These are phyloP conservation scores for Pythium plurisporium DNA, from an alignment of 352 stramenopile species.

Conservation along the genomic window DNA sequence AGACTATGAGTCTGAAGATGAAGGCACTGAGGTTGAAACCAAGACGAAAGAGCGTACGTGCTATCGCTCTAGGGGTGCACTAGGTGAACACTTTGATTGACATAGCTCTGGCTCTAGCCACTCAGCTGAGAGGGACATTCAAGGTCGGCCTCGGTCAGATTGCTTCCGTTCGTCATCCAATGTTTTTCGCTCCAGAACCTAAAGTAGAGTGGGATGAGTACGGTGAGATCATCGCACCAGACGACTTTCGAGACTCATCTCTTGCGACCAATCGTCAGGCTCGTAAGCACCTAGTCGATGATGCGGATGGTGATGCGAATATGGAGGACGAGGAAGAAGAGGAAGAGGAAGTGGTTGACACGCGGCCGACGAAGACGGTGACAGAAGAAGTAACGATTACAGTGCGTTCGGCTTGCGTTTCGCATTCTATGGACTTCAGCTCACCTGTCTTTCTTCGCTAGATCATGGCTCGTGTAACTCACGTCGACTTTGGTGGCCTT, in stretches of 20 bases:
- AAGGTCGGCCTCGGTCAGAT: conserved; percentile 85
- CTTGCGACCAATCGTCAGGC: conserved; percentile 58
- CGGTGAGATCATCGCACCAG: conserved; percentile 81
- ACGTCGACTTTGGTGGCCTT: conserved; percentile 84
- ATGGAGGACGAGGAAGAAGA: conserved; percentile 69
- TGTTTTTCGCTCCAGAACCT: conserved; percentile 83
- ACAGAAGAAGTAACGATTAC: conserved; percentile 61
- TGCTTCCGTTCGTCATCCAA: conserved; percentile 76
- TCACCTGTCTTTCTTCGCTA: conserved; percentile 11
- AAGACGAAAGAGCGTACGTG: conserved; percentile 50
- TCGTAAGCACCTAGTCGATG: conserved; percentile 55
- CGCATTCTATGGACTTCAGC: not conserved
- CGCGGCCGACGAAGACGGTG: conserved; percentile 77
- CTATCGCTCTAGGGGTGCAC: not conserved
- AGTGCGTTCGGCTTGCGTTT: conserved; percentile 22
- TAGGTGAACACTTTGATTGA: not conserved
- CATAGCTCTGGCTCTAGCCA: conserved; percentile 28
- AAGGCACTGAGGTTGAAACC: conserved; percentile 28
- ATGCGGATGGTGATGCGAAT: conserved; percentile 53
- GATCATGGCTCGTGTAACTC: conserved; percentile 70
- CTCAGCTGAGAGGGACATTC: conserved; percentile 81
- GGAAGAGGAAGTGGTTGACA: conserved; percentile 38
- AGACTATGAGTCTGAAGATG: conserved; percentile 87
- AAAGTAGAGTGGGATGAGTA: conserved; percentile 91
- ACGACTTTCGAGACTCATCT: conserved; percentile 79